phyloP scores from a whole-genome alignment of 768 basidiomycete species.

The Hypsizygus marmoreus region DNA sequence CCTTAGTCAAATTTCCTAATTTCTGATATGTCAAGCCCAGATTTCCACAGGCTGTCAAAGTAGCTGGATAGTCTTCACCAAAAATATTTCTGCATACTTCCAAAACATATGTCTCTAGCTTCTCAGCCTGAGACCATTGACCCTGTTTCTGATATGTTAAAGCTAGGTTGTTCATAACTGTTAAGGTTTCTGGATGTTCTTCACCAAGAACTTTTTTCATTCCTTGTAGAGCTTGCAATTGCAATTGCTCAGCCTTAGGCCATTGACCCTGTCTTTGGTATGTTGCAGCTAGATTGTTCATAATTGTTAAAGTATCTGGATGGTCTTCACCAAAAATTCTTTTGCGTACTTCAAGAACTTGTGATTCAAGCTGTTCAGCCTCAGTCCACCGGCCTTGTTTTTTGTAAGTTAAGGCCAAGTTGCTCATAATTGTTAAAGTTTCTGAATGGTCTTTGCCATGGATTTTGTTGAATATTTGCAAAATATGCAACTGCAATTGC shows the following conservation, averaged over 20 bases:
- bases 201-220: not conserved
- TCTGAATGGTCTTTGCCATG: constrained; percentile 1
- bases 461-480: not conserved
- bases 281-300: not conserved
- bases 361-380: not conserved
- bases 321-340: not conserved
- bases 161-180: not conserved
- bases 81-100: not conserved
- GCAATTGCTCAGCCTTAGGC: not conserved
- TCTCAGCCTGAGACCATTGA: not conserved
- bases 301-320: not conserved
- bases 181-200: not conserved
- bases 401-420: not conserved
- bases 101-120: not conserved
- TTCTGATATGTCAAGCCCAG: not conserved
- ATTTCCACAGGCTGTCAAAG: not conserved
- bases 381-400: not conserved
- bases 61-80: not conserved
- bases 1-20: too few relatives aligned
- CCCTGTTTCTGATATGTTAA: constrained; percentile 1
- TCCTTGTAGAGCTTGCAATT: not conserved
- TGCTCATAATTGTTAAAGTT: not conserved
- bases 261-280: not conserved
- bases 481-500: not conserved
- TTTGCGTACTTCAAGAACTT: not conserved